A percentile compares a stretch with the other conserved stretches of the same genome.
Conservation (phyloP, 805 yeast species). For the Zygosaccharomyces gambellarensis region DNA sequence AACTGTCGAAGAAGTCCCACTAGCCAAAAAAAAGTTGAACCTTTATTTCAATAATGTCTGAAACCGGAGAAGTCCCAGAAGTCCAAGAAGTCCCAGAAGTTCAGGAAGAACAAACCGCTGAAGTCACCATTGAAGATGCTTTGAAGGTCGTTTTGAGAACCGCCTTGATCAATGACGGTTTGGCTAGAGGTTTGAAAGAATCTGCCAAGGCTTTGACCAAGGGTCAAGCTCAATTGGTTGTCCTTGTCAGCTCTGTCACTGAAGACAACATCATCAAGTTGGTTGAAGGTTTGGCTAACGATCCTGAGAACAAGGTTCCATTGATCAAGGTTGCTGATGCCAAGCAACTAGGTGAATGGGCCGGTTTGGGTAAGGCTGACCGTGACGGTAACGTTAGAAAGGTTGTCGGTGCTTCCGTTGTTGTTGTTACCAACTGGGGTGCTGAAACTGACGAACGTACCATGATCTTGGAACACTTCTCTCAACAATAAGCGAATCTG, state of each 20-base stretch:
- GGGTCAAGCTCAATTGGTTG: slow-evolving; percentile 97
- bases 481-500: slow-evolving; percentile 61
- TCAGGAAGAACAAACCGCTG: slow-evolving; percentile 75
- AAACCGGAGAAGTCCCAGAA: slow-evolving; percentile 69
- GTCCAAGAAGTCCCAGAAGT: slow-evolving; percentile 84
- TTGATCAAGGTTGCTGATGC: slow-evolving; percentile 99
- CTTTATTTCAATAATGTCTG: slow-evolving; percentile 23
- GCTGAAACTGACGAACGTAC: slow-evolving; percentile 96
- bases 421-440: slow-evolving; percentile 99
- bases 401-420: slow-evolving; percentile 99
- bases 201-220: slow-evolving; percentile 97
- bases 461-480: slow-evolving; percentile 92
- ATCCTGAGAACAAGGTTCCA: slow-evolving; percentile 93
- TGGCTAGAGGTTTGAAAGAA: slow-evolving; percentile 99
- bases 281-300: slow-evolving; percentile 99
- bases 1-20: slow-evolving; percentile 72
- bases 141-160: slow-evolving; percentile 97
- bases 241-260: slow-evolving; percentile 96
- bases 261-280: slow-evolving; percentile 95
- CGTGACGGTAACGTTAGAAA: slow-evolving; percentile 99
- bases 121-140: slow-evolving; percentile 97
- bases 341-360: slow-evolving; percentile 99
- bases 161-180: slow-evolving; percentile 97
- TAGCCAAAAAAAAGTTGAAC: slow-evolving; percentile 15
- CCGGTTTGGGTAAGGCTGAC: slow-evolving; percentile 99